A percentile compares a stretch with the other conserved stretches of the same genome.
Conservation (phyloP, 441 rosid species). For the Daphne laureola region DNA sequence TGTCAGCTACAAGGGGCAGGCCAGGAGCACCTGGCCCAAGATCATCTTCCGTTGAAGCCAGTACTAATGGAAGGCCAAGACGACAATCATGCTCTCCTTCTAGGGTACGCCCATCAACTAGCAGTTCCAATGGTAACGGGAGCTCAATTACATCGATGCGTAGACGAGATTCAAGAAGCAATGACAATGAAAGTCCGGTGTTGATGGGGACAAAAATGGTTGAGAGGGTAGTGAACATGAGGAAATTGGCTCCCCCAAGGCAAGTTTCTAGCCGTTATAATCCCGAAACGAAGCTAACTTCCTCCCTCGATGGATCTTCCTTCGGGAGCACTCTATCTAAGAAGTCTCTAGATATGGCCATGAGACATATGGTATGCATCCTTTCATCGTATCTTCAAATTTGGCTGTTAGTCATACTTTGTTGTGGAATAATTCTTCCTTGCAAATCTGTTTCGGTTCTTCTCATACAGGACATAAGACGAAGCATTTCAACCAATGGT, state of each 20-base stretch:
- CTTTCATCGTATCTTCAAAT: not conserved
- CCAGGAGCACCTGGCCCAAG: constrained; percentile 26
- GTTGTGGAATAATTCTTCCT: not conserved
- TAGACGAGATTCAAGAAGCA: constrained; percentile 18
- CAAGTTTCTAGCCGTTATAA: constrained; percentile 23
- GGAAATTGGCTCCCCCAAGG: constrained; percentile 70
- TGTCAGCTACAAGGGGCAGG: constrained; percentile 48
- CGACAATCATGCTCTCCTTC: constrained; percentile 57
- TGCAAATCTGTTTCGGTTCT: not conserved
- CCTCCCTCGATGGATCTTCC: constrained; percentile 36
- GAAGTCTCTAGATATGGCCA: constrained; percentile 69
- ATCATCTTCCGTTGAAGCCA: constrained; percentile 28
- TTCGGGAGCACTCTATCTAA: constrained; percentile 65
- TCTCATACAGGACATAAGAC: constrained; percentile 52
- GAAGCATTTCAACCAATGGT: constrained; percentile 45
- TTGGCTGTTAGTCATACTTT: too few relatives aligned
- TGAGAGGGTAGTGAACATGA: constrained; percentile 80
- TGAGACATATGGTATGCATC: constrained; percentile 60
- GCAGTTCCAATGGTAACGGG: constrained; percentile 17
- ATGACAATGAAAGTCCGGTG: constrained; percentile 58
- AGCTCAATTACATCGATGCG: constrained; percentile 24
- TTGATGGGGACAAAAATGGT: constrained; percentile 70
- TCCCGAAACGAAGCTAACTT: constrained; percentile 30
- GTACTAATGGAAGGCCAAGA: constrained; percentile 31
- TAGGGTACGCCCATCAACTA: constrained; percentile 30